These are phyloP conservation scores for Phoma sp. DNA, from an alignment of 2,329 filamentous ascomycete genomes.

Conservation along the genomic window DNA sequence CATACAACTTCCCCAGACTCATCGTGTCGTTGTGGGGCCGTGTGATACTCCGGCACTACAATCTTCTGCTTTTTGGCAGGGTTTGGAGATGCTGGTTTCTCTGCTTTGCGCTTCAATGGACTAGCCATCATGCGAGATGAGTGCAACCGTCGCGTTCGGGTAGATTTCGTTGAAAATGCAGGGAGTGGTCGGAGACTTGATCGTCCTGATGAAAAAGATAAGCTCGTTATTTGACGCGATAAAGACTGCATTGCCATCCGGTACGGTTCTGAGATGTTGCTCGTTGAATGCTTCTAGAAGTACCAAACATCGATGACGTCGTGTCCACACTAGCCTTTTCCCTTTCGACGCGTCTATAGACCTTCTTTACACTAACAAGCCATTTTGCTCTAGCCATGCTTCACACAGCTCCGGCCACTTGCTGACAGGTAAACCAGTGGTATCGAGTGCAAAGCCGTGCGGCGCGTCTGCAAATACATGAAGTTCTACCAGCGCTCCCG, in stretches of 20 bases:
- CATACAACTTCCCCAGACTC: conserved; percentile 59
- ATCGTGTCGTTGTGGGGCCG: conserved; percentile 34
- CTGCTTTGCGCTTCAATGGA: conserved; percentile 41
- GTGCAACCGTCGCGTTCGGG: conserved; percentile 12
- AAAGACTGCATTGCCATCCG: conserved; percentile 2
- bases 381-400: conserved; percentile 23
- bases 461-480: conserved; percentile 31
- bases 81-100: conserved; percentile 17
- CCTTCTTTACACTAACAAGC: conserved; percentile 1
- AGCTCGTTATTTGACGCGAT: background rate
- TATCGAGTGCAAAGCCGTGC: conserved; percentile 30
- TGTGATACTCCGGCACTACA: conserved; percentile 41
- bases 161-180: no score
- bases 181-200: background rate
- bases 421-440: conserved; percentile 18
- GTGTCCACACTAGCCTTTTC: conserved; percentile 10
- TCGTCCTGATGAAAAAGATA: background rate
- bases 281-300: background rate
- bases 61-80: conserved; percentile 37
- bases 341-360: background rate
- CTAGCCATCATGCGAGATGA: conserved; percentile 26
- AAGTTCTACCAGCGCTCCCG: conserved; percentile 20
- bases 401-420: conserved; percentile 25
- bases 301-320: conserved; percentile 15
- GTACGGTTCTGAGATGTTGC: background rate